Conservation (phyloP, 108 stramenopile genomes). For the Conticribra weissflogii region DNA sequence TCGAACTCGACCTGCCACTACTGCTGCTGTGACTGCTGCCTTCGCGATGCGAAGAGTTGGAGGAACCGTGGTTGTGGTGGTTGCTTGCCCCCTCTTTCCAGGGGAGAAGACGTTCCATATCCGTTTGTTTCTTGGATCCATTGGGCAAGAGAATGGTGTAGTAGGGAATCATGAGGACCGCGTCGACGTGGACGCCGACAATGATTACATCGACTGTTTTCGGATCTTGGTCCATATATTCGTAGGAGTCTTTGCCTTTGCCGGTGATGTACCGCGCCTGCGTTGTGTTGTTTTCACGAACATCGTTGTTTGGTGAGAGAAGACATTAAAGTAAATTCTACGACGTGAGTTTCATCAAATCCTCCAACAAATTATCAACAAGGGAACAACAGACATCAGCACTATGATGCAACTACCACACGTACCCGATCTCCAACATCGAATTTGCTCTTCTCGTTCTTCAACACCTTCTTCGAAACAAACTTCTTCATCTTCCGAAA, state of each 20-base stretch:
- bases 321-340: too few species aligned
- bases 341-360: too few species aligned
- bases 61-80: conserved; percentile 16
- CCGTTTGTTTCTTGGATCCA: conserved; percentile 23
- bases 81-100: too few species aligned
- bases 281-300: background rate
- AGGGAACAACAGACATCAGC: too few species aligned
- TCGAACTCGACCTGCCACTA: too few species aligned
- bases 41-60: conserved; percentile 4
- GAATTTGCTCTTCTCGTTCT: background rate
- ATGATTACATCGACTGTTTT: conserved; percentile 27
- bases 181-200: conserved; percentile 30
- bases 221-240: conserved; percentile 1
- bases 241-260: conserved; percentile 14
- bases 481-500: conserved; percentile 23
- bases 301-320: too few species aligned
- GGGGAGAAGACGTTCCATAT: conserved; percentile 26
- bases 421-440: conserved; percentile 9
- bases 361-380: too few species aligned
- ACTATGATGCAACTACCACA: too few species aligned
- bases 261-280: conserved; percentile 13
- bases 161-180: conserved; percentile 32
- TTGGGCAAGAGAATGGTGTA: conserved; percentile 41
- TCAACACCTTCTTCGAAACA: conserved; percentile 6
- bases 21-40: too few species aligned